phyloP scores from a whole-genome alignment of 148 eudicot genomes.

The Spergularia bocconei region DNA sequence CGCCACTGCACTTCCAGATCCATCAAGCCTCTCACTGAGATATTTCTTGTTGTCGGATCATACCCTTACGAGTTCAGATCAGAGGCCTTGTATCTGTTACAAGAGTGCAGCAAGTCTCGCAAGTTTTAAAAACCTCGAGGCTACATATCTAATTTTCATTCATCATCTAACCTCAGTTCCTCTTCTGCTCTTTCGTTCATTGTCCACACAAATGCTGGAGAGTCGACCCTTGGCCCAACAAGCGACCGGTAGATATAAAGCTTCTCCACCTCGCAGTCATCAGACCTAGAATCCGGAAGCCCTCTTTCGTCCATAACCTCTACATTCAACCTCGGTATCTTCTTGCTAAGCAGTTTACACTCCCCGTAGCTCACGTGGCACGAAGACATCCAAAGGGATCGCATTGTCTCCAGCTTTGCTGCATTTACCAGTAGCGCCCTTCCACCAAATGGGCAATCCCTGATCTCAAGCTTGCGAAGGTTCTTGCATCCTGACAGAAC shows the following conservation, averaged over 20 bases:
- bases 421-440: slow-evolving; percentile 73
- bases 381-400: slow-evolving; percentile 99
- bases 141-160: neutral
- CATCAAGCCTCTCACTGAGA: no score
- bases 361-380: slow-evolving; percentile 79
- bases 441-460: slow-evolving; percentile 94
- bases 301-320: slow-evolving; percentile 86
- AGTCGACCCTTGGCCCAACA: slow-evolving; percentile 69
- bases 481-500: slow-evolving; percentile 80
- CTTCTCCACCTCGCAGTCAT: slow-evolving; percentile 62
- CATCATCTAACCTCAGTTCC: neutral
- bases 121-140: neutral
- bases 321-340: slow-evolving; percentile 78
- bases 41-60: neutral
- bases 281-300: slow-evolving; percentile 41
- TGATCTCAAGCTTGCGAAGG: slow-evolving; percentile 72
- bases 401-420: slow-evolving; percentile 90
- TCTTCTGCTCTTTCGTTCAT: slow-evolving; percentile 24
- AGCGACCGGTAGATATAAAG: slow-evolving; percentile 76
- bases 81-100: neutral
- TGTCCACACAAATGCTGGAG: slow-evolving; percentile 65
- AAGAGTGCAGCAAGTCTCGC: neutral
- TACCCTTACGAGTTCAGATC: neutral
- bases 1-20: neutral
- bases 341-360: slow-evolving; percentile 72